Conservation (phyloP, 768 basidiomycete species). For the Basidioascus undulatus region DNA sequence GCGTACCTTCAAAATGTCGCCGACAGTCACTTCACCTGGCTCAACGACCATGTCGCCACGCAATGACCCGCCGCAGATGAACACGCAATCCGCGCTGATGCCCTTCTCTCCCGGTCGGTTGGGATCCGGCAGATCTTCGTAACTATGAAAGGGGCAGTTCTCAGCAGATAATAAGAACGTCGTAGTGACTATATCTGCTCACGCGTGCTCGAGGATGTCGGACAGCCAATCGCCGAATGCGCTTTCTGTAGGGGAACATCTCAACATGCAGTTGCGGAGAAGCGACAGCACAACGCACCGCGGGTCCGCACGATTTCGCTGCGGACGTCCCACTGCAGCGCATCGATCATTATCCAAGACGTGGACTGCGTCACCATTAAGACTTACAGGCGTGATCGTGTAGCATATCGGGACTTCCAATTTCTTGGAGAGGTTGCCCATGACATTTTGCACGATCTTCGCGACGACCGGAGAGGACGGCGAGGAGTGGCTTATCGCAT, state of each 20-base stretch:
- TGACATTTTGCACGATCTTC: conserved; percentile 33
- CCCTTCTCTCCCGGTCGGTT: conserved; percentile 20
- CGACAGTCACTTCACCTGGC: conserved; percentile 57
- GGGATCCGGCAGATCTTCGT: conserved; percentile 41
- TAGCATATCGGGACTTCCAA: conserved; percentile 55
- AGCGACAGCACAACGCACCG: conserved; percentile 27
- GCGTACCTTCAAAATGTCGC: conserved; percentile 67
- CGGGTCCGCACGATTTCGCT: conserved; percentile 47
- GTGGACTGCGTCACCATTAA: too few species aligned
- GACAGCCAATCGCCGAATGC: conserved; percentile 43
- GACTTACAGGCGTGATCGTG: conserved; percentile 32
- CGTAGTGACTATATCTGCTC: conserved; percentile 14
- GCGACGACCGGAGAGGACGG: conserved; percentile 32
- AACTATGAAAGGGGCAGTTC: too few species aligned
- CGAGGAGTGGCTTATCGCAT: conserved; percentile 33
- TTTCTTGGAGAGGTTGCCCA: conserved; percentile 42
- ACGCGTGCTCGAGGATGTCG: conserved; percentile 59
- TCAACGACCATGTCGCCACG: conserved; percentile 69
- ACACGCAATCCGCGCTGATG: conserved; percentile 50
- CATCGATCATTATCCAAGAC: too few species aligned
- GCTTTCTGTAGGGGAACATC: conserved; percentile 36
- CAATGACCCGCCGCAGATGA: conserved; percentile 61
- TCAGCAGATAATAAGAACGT: conserved; percentile 2
- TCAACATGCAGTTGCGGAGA: neutral
- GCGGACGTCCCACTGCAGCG: conserved; percentile 48